Conservation (phyloP, 768 basidiomycete genomes). For the Pleurotus djamor region DNA sequence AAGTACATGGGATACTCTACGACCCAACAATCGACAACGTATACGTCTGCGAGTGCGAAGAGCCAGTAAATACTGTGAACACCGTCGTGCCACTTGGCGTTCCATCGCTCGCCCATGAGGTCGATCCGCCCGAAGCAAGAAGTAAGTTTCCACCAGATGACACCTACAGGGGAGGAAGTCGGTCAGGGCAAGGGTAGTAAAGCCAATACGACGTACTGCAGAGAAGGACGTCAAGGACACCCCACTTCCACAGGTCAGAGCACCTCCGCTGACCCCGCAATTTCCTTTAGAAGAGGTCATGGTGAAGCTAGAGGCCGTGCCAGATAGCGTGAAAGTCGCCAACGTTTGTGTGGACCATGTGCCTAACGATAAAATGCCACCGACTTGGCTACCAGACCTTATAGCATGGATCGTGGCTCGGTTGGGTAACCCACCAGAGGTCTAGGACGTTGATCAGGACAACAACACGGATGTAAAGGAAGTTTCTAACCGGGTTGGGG, state of each 20-base stretch:
- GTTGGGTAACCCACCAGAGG: slow-evolving; percentile 31
- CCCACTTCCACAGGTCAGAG: slow-evolving; percentile 50
- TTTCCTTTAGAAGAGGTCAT: slow-evolving; percentile 57
- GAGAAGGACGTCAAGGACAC: slow-evolving; percentile 46
- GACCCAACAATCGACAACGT: slow-evolving; percentile 35
- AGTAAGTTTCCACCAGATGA: slow-evolving; percentile 45
- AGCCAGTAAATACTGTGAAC: slow-evolving; percentile 34
- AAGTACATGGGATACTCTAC: slow-evolving; percentile 9
- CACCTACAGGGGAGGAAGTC: slow-evolving; percentile 26
- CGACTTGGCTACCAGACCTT: slow-evolving; percentile 31
- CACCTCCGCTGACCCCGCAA: slow-evolving; percentile 47
- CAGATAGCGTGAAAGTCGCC: slow-evolving; percentile 51
- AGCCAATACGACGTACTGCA: slow-evolving; percentile 37
- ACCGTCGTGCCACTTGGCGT: slow-evolving; percentile 49
- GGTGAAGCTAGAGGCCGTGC: slow-evolving; percentile 48
- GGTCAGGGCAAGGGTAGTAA: neutral
- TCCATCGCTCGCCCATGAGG: slow-evolving; percentile 46
- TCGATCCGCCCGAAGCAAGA: slow-evolving; percentile 47
- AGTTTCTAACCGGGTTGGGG: neutral
- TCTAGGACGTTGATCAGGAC: slow-evolving; percentile 9
- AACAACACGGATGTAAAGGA: neutral
- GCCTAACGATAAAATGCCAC: slow-evolving; percentile 52
- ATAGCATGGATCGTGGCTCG: slow-evolving; percentile 45
- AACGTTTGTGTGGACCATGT: slow-evolving; percentile 64
- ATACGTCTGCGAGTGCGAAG: slow-evolving; percentile 28